phyloP scores from a whole-genome alignment of 768 basidiomycete genomes.

The Sistotremastrum niveocremeum region DNA sequence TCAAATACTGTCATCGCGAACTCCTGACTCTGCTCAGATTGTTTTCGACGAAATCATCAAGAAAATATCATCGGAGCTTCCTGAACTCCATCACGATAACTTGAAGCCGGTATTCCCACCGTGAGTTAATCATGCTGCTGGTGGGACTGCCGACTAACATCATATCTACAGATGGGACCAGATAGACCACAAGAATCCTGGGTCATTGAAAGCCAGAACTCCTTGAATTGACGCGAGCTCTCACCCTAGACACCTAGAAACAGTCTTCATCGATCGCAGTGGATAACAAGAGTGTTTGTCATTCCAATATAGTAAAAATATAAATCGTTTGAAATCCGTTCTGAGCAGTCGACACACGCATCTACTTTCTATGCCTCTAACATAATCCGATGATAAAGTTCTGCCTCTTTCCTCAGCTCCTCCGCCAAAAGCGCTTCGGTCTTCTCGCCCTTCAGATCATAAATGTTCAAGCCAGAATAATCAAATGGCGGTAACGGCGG shows the following conservation, averaged over 20 bases:
- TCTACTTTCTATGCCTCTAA: conserved; percentile 10
- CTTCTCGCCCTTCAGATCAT: conserved; percentile 22
- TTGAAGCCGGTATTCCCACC: conserved; percentile 43
- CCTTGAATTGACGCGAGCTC: too few relatives aligned
- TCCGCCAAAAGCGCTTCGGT: conserved; percentile 18
- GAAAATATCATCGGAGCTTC: conserved; percentile 42
- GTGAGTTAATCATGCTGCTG: conserved; percentile 27
- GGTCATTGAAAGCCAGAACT: too few relatives aligned
- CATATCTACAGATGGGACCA: too few relatives aligned
- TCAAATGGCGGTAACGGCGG: conserved; percentile 23
- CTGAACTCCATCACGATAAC: conserved; percentile 56
- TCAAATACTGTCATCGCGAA: neutral
- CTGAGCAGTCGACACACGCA: neutral
- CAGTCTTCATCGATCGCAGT: too few relatives aligned
- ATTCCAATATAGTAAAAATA: too few relatives aligned
- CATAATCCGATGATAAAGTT: conserved; percentile 27
- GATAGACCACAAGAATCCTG: too few relatives aligned
- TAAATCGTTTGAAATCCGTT: too few relatives aligned
- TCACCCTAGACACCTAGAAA: too few relatives aligned
- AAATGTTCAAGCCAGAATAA: conserved; percentile 22
- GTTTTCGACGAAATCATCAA: conserved; percentile 49
- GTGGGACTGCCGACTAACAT: too few relatives aligned
- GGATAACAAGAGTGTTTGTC: too few relatives aligned
- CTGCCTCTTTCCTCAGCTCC: conserved; percentile 26
- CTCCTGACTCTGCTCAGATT: conserved; percentile 28